A percentile compares a stretch with the other conserved stretches of the same genome.
phyloP scores from a whole-genome alignment of 371 early-diverging fungal genomes.

The Circinella umbellata region DNA sequence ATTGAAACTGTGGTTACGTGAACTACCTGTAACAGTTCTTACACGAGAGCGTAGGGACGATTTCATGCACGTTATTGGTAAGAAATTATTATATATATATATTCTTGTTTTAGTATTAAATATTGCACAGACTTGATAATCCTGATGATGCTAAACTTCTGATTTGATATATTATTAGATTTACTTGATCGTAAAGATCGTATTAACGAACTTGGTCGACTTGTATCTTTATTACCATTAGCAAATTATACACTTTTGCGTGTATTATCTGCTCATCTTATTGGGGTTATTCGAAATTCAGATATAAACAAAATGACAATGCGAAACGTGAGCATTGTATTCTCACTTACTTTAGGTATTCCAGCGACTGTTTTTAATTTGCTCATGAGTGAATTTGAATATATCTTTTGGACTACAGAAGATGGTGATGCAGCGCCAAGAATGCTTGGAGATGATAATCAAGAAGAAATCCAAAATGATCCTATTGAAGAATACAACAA shows the following conservation, averaged over 20 bases:
- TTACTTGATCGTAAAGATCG: conserved; percentile 64
- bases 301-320: conserved; percentile 77
- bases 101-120: too few relatives aligned
- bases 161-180: conserved; percentile 19
- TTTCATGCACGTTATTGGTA: conserved; percentile 69
- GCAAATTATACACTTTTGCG: conserved; percentile 68
- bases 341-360: conserved; percentile 73
- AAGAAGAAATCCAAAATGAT: background rate
- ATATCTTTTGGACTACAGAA: conserved; percentile 61
- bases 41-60: conserved; percentile 71
- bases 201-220: conserved; percentile 63
- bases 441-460: conserved; percentile 5
- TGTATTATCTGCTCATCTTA: conserved; percentile 67
- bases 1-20: conserved; percentile 83
- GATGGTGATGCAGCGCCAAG: conserved; percentile 32
- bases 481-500: background rate
- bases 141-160: too few relatives aligned
- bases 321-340: conserved; percentile 77
- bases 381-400: conserved; percentile 72
- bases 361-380: conserved; percentile 72
- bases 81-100: background rate
- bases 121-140: too few relatives aligned
- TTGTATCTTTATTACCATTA: conserved; percentile 61
- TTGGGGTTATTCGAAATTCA: conserved; percentile 65
- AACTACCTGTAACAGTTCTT: conserved; percentile 76